A percentile compares a stretch with the other conserved stretches of the same genome.
Conservation (phyloP, 78 protist species). For the Dictyostelium purpureum region DNA sequence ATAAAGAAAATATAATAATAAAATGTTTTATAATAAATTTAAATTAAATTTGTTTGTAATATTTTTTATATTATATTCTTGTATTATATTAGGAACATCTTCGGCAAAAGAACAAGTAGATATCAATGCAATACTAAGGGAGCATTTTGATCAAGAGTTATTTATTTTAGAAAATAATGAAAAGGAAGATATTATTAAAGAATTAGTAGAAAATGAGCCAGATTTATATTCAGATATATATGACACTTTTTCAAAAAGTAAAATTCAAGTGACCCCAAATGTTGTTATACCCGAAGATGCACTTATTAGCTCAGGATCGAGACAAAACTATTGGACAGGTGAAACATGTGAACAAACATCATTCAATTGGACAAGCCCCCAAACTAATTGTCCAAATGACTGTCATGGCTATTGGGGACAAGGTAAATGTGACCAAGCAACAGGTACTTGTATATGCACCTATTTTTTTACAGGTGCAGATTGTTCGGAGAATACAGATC, state of each 20-base stretch:
- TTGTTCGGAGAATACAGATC: conserved; percentile 6
- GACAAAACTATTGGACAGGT: background rate
- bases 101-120: background rate
- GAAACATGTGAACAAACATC: conserved; percentile 15
- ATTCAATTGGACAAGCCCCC: background rate
- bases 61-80: background rate
- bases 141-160: background rate
- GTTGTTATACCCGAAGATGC: background rate
- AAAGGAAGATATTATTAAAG: background rate
- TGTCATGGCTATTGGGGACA: conserved; percentile 54
- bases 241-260: background rate
- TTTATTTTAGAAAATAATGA: background rate
- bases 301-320: background rate
- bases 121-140: background rate
- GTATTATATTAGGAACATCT: too few species aligned
- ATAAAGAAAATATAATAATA: background rate
- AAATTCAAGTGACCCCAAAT: background rate
- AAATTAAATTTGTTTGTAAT: background rate
- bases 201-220: background rate
- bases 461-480: conserved; percentile 20
- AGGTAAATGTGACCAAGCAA: conserved; percentile 1
- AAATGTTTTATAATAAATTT: background rate
- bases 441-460: background rate
- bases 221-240: background rate
- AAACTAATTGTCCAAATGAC: background rate